Evolutionary conservation across 1,139 yeast species (phyloP).

Genomic region (Yamadazyma conglobata): DNA sequence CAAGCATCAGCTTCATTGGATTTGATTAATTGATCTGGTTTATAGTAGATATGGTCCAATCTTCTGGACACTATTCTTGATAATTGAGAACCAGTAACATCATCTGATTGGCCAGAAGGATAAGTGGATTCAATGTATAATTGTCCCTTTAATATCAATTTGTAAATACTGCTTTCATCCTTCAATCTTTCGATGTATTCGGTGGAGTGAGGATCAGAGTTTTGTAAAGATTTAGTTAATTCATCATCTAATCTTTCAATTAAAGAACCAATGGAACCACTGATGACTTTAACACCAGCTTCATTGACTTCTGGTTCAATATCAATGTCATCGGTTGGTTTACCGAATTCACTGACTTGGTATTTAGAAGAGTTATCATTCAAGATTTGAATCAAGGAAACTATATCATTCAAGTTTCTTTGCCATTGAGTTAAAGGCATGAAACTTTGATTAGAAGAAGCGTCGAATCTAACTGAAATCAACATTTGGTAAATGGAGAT

Average conservation of each 20-base stretch:
- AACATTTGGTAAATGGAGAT: constrained; percentile 78
- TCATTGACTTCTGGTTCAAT: constrained; percentile 65
- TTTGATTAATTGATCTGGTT: constrained; percentile 72
- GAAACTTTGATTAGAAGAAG: constrained; percentile 60
- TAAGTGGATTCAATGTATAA: constrained; percentile 71
- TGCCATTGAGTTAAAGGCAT: constrained; percentile 88
- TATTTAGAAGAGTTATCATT: constrained; percentile 57
- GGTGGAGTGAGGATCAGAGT: constrained; percentile 90
- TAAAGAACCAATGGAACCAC: constrained; percentile 82
- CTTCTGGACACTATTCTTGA: constrained; percentile 81
- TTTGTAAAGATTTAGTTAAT: constrained; percentile 80
- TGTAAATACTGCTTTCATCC: constrained; percentile 79
- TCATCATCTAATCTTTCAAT: constrained; percentile 96
- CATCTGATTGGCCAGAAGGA: constrained; percentile 37
- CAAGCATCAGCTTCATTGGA: constrained; percentile 73
- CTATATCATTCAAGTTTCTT: constrained; percentile 60
- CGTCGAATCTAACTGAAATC: constrained; percentile 86
- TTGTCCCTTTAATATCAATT: constrained; percentile 79
- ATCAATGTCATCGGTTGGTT: constrained; percentile 76
- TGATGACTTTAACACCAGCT: constrained; percentile 65
- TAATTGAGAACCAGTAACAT: constrained; percentile 53
- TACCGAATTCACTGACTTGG: constrained; percentile 76
- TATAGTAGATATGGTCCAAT: constrained; percentile 90
- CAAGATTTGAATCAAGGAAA: constrained; percentile 60
- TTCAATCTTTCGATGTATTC: constrained; percentile 89